A percentile compares a stretch with the other conserved stretches of the same genome.
Conservation (phyloP, 345 rosid genomes). For the Euphorbia tirucalli region DNA sequence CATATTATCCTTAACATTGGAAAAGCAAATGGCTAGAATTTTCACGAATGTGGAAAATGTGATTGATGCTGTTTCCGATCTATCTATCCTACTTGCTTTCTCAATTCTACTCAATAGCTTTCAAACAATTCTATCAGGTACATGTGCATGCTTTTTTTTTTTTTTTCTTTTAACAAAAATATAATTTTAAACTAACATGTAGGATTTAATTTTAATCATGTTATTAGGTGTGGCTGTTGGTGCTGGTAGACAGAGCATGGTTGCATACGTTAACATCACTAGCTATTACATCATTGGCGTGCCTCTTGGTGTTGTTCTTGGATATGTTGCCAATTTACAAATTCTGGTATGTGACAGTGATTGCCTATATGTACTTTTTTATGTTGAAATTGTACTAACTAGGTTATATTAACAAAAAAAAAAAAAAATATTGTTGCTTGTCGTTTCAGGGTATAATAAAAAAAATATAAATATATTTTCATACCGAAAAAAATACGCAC, state of each 20-base stretch:
- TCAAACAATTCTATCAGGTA: conserved; percentile 58
- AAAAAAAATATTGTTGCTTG: too few relatives aligned
- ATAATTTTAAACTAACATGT: too few relatives aligned
- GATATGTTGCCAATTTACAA: conserved; percentile 46
- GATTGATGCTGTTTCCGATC: conserved; percentile 39
- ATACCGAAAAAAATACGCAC: too few relatives aligned
- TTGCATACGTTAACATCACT: conserved; percentile 52
- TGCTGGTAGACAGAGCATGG: conserved; percentile 63
- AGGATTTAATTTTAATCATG: too few relatives aligned
- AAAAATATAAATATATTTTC: too few relatives aligned
- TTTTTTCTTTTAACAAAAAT: too few relatives aligned
- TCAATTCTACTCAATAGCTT: conserved; percentile 61
- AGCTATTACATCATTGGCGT: conserved; percentile 63
- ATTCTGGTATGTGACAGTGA: too few relatives aligned
- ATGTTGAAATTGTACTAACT: too few relatives aligned
- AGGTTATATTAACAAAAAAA: too few relatives aligned
- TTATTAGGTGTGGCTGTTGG: conserved; percentile 67
- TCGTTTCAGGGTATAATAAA: too few relatives aligned
- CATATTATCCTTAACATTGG: conserved; percentile 40
- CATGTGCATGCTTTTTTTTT: too few relatives aligned
- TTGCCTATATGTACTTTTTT: too few relatives aligned
- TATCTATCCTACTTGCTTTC: conserved; percentile 57
- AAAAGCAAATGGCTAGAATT: conserved; percentile 37
- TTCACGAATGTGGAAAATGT: conserved; percentile 42
- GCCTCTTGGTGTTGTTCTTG: conserved; percentile 63